These are phyloP conservation scores for Solanum arcanum DNA, from an alignment of 257 asterid species.

Conservation along the genomic window DNA sequence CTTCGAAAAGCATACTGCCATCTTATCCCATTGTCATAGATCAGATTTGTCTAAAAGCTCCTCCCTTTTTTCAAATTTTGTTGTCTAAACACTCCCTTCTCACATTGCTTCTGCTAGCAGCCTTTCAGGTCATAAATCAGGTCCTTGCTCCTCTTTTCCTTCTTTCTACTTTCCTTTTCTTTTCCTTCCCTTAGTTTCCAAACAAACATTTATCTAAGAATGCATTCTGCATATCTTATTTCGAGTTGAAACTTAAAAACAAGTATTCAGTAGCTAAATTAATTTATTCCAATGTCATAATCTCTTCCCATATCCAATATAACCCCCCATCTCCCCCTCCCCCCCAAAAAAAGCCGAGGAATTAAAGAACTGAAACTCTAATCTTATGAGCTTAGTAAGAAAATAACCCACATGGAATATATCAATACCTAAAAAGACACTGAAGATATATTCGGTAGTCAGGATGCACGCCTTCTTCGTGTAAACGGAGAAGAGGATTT, in stretches of 20 bases:
- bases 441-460: slow-evolving; percentile 93
- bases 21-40: neutral
- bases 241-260: neutral
- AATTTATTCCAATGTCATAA: neutral
- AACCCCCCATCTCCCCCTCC: neutral
- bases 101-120: neutral
- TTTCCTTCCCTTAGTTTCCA: neutral
- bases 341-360: neutral
- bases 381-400: neutral
- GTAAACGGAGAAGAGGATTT: slow-evolving; percentile 93
- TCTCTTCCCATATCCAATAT: neutral
- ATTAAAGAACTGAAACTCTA: neutral
- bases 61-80: neutral
- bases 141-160: neutral
- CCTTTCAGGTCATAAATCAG: neutral
- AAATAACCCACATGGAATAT: neutral
- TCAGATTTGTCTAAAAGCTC: neutral
- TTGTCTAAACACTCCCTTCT: neutral
- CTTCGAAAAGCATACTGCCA: neutral
- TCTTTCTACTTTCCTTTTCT: neutral
- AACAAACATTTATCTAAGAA: neutral
- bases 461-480: slow-evolving; percentile 99
- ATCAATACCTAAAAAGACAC: slow-evolving; percentile 82
- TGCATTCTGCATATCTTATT: neutral
- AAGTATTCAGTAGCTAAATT: neutral